Conservation (phyloP, 306 rosid genomes). For the Pyrus pyrifolia region DNA sequence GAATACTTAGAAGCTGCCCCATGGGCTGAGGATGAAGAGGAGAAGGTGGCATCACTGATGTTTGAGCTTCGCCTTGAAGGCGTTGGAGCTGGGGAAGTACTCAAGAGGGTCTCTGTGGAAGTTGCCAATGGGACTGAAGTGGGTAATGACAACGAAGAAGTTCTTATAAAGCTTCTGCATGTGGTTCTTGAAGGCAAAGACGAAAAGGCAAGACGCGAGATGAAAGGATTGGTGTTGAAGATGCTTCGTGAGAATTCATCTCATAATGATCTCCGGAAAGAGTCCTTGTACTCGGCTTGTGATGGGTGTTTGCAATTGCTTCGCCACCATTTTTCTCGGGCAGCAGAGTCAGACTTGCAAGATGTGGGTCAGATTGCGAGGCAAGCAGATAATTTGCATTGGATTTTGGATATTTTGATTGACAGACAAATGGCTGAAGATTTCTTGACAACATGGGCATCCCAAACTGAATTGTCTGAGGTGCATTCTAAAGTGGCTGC, state of each 20-base stretch:
- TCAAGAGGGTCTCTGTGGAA: slow-evolving; percentile 80
- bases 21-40: slow-evolving; percentile 98
- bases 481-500: slow-evolving; percentile 82
- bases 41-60: slow-evolving; percentile 82
- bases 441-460: slow-evolving; percentile 83
- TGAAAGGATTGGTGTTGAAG: slow-evolving; percentile 86
- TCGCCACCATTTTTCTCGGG: slow-evolving; percentile 46
- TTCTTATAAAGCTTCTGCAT: slow-evolving; percentile 74
- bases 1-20: slow-evolving; percentile 98
- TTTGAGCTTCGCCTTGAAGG: slow-evolving; percentile 90
- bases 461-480: slow-evolving; percentile 70
- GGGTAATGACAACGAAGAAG: slow-evolving; percentile 75
- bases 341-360: slow-evolving; percentile 48
- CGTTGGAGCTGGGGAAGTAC: slow-evolving; percentile 84
- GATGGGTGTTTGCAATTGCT: slow-evolving; percentile 81
- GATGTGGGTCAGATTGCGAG: slow-evolving; percentile 74
- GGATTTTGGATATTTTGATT: slow-evolving; percentile 92
- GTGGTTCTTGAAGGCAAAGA: slow-evolving; percentile 99
- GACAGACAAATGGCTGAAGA: slow-evolving; percentile 94
- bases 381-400: slow-evolving; percentile 88
- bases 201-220: slow-evolving; percentile 92
- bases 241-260: slow-evolving; percentile 87
- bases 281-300: slow-evolving; percentile 68
- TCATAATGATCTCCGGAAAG: slow-evolving; percentile 74
- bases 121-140: slow-evolving; percentile 59